A percentile compares a stretch with the other conserved stretches of the same genome.
Evolutionary conservation across 2,329 filamentous ascomycete genomes (phyloP).

Genomic region (Atkinsonella texensis): DNA sequence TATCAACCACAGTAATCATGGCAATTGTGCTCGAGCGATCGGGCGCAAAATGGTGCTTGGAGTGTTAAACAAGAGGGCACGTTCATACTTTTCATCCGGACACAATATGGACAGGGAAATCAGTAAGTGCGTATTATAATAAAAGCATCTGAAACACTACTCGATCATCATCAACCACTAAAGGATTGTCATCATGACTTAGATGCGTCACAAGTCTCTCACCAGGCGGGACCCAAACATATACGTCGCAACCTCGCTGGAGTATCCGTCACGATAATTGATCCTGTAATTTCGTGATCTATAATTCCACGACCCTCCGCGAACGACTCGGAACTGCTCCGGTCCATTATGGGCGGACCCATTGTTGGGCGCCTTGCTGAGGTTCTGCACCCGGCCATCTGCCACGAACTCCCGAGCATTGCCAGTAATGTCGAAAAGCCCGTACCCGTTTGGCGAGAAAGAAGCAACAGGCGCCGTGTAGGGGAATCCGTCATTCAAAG

Average conservation of each 20-base stretch:
- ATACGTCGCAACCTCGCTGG: slow-evolving; percentile 7
- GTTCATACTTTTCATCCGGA: too few relatives aligned
- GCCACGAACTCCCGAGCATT: slow-evolving; percentile 9
- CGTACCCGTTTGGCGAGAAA: slow-evolving; percentile 8
- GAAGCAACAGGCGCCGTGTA: slow-evolving; percentile 8
- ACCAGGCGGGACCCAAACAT: slow-evolving; percentile 8
- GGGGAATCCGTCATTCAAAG: slow-evolving; percentile 6
- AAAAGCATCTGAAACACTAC: too few relatives aligned
- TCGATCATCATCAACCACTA: too few relatives aligned
- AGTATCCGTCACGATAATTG: slow-evolving; percentile 8
- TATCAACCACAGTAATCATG: too few relatives aligned
- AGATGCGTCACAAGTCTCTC: not conserved
- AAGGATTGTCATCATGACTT: too few relatives aligned
- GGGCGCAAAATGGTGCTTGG: too few relatives aligned
- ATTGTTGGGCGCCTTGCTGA: slow-evolving; percentile 1
- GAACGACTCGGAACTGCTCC: slow-evolving; percentile 7
- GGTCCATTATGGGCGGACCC: slow-evolving; percentile 5
- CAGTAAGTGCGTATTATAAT: too few relatives aligned
- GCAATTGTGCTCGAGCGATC: too few relatives aligned
- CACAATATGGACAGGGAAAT: too few relatives aligned
- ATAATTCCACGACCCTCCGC: slow-evolving; percentile 9
- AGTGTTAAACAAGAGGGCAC: too few relatives aligned
- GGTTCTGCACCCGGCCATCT: slow-evolving; percentile 5
- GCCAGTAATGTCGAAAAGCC: slow-evolving; percentile 8
- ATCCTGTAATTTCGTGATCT: slow-evolving; percentile 7